Percentiles rank a stretch among this genome's conserved stretches.
Conservation (phyloP, 2,329 filamentous ascomycete genomes). For the Ophiostoma australiae region DNA sequence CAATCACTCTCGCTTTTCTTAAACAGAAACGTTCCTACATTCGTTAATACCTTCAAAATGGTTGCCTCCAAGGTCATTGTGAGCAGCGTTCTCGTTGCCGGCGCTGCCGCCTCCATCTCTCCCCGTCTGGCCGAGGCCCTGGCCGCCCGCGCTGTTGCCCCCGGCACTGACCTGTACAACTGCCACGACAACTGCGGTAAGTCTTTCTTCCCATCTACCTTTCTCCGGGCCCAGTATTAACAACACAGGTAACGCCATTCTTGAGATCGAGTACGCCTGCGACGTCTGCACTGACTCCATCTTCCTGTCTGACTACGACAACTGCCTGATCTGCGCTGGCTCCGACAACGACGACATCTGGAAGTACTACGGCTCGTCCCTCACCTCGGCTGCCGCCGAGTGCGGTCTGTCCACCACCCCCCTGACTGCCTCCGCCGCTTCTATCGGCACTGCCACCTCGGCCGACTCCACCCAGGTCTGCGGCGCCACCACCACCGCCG, state of each 20-base stretch:
- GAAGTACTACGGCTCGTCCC: conserved; percentile 37
- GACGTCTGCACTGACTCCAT: conserved; percentile 37
- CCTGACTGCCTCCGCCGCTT: conserved; percentile 26
- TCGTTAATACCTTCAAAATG: conserved; percentile 22
- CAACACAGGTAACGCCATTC: conserved; percentile 35
- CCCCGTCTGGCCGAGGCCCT: conserved; percentile 6
- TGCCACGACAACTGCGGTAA: conserved; percentile 44
- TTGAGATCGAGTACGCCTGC: conserved; percentile 31
- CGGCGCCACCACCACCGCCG: conserved; percentile 11
- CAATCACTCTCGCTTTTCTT: conserved; percentile 9
- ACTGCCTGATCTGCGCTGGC: conserved; percentile 39
- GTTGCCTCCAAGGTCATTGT: conserved; percentile 23
- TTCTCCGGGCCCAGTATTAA: neutral
- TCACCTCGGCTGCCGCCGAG: conserved; percentile 32
- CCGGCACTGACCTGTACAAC: conserved; percentile 39
- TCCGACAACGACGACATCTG: conserved; percentile 41
- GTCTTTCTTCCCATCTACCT: conserved; percentile 21
- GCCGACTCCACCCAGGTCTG: conserved; percentile 15
- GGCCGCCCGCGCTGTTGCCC: conserved; percentile 20
- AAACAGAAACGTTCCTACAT: neutral
- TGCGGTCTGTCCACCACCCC: conserved; percentile 33
- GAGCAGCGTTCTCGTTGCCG: conserved; percentile 20
- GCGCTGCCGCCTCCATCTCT: conserved; percentile 20
- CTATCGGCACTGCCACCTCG: conserved; percentile 26
- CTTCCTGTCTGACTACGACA: conserved; percentile 39